phyloP scores from a whole-genome alignment of 2,329 filamentous ascomycete species.

The Raffaelea albimanens region DNA sequence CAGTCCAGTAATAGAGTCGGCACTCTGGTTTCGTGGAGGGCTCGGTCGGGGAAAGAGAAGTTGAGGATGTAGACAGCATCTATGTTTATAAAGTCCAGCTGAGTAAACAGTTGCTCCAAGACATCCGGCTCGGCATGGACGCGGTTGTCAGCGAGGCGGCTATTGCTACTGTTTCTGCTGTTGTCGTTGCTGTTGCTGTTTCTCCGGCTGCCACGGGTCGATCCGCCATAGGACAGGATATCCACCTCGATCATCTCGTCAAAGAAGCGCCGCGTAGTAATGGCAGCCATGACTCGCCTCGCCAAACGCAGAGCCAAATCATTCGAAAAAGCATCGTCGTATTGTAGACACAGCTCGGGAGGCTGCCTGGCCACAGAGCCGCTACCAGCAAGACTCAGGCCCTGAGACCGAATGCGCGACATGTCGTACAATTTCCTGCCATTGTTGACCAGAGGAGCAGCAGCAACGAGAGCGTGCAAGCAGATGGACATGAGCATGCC shows the following conservation, averaged over 20 bases:
- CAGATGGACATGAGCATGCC: conserved; percentile 49
- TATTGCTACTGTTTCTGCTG: not conserved
- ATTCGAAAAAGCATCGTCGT: conserved; percentile 54
- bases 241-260: conserved; percentile 31
- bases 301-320: conserved; percentile 51
- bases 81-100: conserved; percentile 42
- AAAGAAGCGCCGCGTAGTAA: conserved; percentile 42
- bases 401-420: conserved; percentile 49
- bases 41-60: conserved; percentile 41
- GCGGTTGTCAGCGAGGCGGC: conserved; percentile 14
- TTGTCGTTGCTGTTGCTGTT: not conserved
- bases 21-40: conserved; percentile 46
- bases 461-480: conserved; percentile 52
- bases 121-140: conserved; percentile 27
- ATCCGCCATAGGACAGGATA: conserved; percentile 2
- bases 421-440: conserved; percentile 44
- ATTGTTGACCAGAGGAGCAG: conserved; percentile 40
- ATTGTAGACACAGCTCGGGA: conserved; percentile 43
- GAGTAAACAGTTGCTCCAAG: conserved; percentile 37
- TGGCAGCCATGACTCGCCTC: conserved; percentile 46
- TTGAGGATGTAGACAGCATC: conserved; percentile 34
- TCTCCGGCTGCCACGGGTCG: not conserved
- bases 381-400: conserved; percentile 37
- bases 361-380: conserved; percentile 37
- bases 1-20: conserved; percentile 57